Evolutionary conservation across 306 rosid genomes (phyloP), one percentile per base, ranked within the genome.

Genomic region (Quercus rubra): DNA sequence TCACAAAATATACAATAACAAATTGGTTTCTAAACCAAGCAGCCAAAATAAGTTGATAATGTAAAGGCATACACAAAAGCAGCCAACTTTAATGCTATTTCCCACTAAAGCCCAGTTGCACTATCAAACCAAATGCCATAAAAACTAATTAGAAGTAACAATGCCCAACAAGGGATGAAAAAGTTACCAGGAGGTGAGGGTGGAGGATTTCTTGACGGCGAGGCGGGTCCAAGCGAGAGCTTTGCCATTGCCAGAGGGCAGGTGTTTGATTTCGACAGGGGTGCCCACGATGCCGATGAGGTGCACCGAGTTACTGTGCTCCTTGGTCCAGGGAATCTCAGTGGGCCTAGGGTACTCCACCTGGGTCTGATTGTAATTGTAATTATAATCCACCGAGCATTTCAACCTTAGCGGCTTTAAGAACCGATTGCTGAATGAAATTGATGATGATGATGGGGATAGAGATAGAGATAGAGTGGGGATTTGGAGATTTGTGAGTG

Each of bases 321-420:
- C 99, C 84, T 93, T 95, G 78, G 83, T 88, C 99, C 99, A 95
- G 21, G 74, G 91, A 73, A 95, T 84, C 86, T 90, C 98, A 2
- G 89, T 3, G 14, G 97, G 99, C 73, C 82, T 89, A 56, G 94
- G 90, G 83, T 81, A 93, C 3, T 85, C 27, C 59, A 55, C 82
- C 11, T 81, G 84, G 68, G 43, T 62, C 71, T 43, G 51, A 70
- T 18, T 64, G 76, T 69, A 41, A 41, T 70, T 58, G 74, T 78
- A 56, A 58, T 75, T 80, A 83, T 70, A 81, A 54, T 88, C 87
- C 71, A 72, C 80, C 5, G 86, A 85, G 86, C 90, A 89, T 79
- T 87, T 89, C 66, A 87, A 81, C 12, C 78, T 67, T 11, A 14
- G 46, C 46, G 46, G 15, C 54, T 49, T 49, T 11, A 49, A 18